Conservation (phyloP, 805 yeast genomes). For the Cyberlindnera maritima region DNA sequence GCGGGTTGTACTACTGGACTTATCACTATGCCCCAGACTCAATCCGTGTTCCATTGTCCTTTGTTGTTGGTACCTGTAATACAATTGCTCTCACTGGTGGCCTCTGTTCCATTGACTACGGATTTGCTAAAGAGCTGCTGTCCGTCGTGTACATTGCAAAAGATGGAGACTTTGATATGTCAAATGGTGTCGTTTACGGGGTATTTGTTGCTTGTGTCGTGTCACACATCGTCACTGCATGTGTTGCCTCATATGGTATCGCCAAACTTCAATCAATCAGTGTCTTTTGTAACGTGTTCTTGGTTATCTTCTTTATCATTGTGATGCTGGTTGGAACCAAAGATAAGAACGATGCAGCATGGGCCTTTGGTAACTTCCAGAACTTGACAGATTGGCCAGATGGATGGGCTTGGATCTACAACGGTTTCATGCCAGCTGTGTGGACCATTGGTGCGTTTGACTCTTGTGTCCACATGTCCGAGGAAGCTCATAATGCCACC, state of each 20-base stretch:
- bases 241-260: constrained; percentile 53
- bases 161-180: constrained; percentile 56
- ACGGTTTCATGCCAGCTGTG: constrained; percentile 59
- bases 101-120: constrained; percentile 67
- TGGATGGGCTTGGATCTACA: constrained; percentile 52
- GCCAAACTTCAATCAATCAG: constrained; percentile 57
- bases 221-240: constrained; percentile 46
- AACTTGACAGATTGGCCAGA: constrained; percentile 50
- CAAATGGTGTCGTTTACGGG: constrained; percentile 54
- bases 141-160: constrained; percentile 54
- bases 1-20: constrained; percentile 72
- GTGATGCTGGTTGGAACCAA: constrained; percentile 62
- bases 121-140: constrained; percentile 56
- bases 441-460: constrained; percentile 78
- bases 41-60: constrained; percentile 52
- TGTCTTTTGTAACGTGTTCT: constrained; percentile 46
- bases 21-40: constrained; percentile 60
- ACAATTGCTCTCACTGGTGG: constrained; percentile 66
- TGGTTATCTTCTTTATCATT: constrained; percentile 53
- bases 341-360: constrained; percentile 41
- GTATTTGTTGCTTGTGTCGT: constrained; percentile 57
- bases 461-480: constrained; percentile 71
- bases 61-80: constrained; percentile 64
- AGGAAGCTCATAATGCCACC: constrained; percentile 62
- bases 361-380: constrained; percentile 50